Percentiles rank a stretch among this genome's conserved stretches.
Conservation (phyloP, 176 grass and related monocot species). For the Poa pratensis region DNA sequence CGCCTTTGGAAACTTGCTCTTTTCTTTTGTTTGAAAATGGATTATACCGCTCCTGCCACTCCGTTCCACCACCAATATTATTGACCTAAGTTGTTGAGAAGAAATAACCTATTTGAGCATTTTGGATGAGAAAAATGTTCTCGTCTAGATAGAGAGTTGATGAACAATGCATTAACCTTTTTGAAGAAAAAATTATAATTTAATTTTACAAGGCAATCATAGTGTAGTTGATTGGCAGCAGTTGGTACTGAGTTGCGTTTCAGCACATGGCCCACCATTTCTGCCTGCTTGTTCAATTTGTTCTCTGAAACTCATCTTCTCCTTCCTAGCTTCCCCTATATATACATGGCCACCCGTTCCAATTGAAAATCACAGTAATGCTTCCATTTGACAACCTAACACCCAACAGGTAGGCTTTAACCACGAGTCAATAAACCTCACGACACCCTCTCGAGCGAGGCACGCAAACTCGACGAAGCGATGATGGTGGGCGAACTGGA, state of each 20-base stretch:
- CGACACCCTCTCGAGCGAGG: not conserved
- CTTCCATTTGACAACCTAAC: not conserved
- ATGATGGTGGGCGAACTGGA: not conserved
- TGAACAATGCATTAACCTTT: not conserved
- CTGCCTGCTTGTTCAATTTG: not conserved
- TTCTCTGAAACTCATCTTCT: constrained; percentile 6
- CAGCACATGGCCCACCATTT: not conserved
- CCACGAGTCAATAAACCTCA: not conserved
- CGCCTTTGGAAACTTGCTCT: too few relatives aligned
- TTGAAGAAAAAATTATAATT: not conserved
- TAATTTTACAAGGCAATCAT: not conserved
- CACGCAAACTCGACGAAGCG: not conserved
- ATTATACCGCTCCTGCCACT: too few relatives aligned
- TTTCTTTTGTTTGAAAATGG: too few relatives aligned
- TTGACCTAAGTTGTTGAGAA: not conserved
- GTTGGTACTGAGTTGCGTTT: not conserved
- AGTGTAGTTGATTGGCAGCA: not conserved
- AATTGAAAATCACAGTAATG: not conserved
- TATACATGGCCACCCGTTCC: not conserved
- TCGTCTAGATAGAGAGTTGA: not conserved
- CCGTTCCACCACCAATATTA: not conserved
- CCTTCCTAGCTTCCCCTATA: not conserved
- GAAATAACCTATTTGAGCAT: not conserved
- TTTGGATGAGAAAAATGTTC: not conserved
- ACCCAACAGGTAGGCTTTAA: not conserved